Conservation (phyloP, 495 filamentous ascomycete species). For the Penicillium waksmanii region DNA sequence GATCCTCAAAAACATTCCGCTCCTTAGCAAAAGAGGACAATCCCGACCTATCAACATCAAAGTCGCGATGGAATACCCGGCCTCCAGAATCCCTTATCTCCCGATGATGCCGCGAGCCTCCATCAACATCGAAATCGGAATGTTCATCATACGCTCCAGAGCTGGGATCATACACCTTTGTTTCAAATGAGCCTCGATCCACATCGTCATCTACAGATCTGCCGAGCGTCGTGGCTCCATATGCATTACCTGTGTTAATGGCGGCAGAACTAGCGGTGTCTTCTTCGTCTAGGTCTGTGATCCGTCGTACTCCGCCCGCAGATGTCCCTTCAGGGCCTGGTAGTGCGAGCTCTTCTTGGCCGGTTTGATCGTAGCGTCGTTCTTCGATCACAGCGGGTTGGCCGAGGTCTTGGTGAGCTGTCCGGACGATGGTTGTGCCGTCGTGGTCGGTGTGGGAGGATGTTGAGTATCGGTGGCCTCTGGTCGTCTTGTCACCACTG, state of each 20-base stretch:
- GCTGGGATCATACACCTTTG: constrained; percentile 17
- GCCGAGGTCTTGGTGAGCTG: constrained; percentile 43
- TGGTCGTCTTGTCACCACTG: constrained; percentile 26
- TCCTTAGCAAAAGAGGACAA: constrained; percentile 13
- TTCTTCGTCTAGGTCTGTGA: constrained; percentile 37
- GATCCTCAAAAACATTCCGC: constrained; percentile 24
- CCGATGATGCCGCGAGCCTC: constrained; percentile 13
- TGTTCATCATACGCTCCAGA: constrained; percentile 20
- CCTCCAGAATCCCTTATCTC: constrained; percentile 17
- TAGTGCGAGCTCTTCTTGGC: constrained; percentile 34
- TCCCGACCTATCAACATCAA: constrained; percentile 19
- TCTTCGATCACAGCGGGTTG: constrained; percentile 40
- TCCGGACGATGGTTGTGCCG: constrained; percentile 43
- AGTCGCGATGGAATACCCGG: constrained; percentile 9
- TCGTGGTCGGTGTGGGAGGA: constrained; percentile 38
- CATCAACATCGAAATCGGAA: constrained; percentile 20
- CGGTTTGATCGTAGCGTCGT: constrained; percentile 39
- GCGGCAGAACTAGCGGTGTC: background rate
- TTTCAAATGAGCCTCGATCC: constrained; percentile 12
- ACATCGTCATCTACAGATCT: constrained; percentile 20
- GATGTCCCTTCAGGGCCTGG: constrained; percentile 17
- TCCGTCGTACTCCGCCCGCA: constrained; percentile 32
- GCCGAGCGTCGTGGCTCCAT: constrained; percentile 11
- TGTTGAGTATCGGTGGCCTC: constrained; percentile 43
- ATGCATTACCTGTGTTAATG: constrained; percentile 10